Base-by-base conservation (phyloP, 2,329 filamentous ascomycete genomes). In the Venturia aucupariae region DNA sequence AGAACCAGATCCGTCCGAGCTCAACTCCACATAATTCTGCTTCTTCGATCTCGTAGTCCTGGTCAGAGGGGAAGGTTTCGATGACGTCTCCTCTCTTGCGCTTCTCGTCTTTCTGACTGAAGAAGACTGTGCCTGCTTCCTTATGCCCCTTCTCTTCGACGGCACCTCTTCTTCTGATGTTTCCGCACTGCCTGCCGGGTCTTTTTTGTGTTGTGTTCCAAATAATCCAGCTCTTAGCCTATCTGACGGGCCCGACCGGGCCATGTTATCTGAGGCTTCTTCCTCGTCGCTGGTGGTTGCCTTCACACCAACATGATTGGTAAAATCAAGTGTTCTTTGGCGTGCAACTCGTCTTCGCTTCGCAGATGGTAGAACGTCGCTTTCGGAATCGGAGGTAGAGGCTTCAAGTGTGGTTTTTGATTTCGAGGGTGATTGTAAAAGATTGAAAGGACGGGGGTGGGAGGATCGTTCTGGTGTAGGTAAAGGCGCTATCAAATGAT, bases 241-340 rank as follows among this genome's bases (percentile, higher is more conserved):
- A 42, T 46, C 27, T 4, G 38, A 41, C 27, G 27, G 24, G 59
- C 38, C 38, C n/a, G 59, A 61, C 15, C 42, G 38, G 17, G 39
- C 44, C 44, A 38, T 46, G 10, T 38, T 11, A 15, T 51, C 60
- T 7, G 32, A 42, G 6, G 8, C 42, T 38, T 48, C 44, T 17
- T 48, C 42, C 24, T 51, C n/a, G 22, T 62, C 60, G 30, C 60
- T 62, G 5, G 13, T 35, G 15, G 24, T 27, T 11, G 48, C 27
- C 27, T 57, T 63, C 3, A n/a, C 35, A 22, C 62, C 62, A 39
- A 63, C 38, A 27, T 59, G 62, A 42, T 63, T 63, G 11, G 62
- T 24, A 22, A 63, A 63, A 22, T 63, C 51, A 11, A 63, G 62
- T 59, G 24, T 63, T 19, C 48, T 48, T 48, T 63, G 62, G 10